Evolutionary conservation across 345 rosid species (phyloP).

Genomic region (Syzygium jambos): DNA sequence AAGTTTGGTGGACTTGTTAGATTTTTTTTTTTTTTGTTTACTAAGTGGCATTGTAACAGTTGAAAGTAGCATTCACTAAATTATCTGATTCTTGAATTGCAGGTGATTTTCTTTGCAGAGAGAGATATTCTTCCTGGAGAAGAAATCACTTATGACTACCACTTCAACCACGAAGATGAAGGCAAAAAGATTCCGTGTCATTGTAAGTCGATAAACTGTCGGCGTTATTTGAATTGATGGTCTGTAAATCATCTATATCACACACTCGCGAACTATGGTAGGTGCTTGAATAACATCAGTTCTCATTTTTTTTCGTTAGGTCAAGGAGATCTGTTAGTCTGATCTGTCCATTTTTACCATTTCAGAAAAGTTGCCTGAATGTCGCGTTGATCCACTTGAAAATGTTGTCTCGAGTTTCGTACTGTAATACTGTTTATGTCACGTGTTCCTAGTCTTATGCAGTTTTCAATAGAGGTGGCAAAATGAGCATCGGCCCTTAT

Average conservation of each 20-base stretch:
- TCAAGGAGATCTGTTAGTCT: background rate
- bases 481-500: background rate
- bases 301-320: background rate
- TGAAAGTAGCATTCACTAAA: background rate
- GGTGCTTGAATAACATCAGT: background rate
- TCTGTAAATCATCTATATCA: background rate
- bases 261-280: background rate
- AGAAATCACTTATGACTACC: slow-evolving; percentile 53
- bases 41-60: background rate
- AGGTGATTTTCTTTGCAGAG: slow-evolving; percentile 47
- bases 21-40: background rate
- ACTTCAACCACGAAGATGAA: slow-evolving; percentile 50
- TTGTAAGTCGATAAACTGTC: slow-evolving; percentile 48
- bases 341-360: background rate
- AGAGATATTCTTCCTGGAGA: slow-evolving; percentile 52
- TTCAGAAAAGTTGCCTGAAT: background rate
- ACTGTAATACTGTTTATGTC: background rate
- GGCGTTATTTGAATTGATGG: slow-evolving; percentile 37
- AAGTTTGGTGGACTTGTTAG: background rate
- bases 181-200: slow-evolving; percentile 46
- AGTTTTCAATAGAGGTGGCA: background rate
- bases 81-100: slow-evolving; percentile 1
- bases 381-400: background rate
- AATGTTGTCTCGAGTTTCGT: background rate
- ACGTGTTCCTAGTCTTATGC: background rate